Evolutionary conservation across 2,329 filamentous ascomycete genomes (phyloP).

Genomic region (Neopestalotiopsis rosae): DNA sequence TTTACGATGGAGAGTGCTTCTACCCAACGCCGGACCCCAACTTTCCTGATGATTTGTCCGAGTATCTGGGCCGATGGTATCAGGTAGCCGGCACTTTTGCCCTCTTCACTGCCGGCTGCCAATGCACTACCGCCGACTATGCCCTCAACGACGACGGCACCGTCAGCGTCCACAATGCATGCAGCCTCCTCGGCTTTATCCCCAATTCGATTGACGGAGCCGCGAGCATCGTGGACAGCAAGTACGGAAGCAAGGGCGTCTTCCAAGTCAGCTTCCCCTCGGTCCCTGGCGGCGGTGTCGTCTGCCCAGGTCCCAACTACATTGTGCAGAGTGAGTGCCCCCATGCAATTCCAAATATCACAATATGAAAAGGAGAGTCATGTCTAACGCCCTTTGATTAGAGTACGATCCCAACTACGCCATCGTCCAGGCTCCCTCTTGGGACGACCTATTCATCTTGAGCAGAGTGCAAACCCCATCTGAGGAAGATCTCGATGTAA

Average conservation of each 20-base stretch:
- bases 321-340: conserved; percentile 27
- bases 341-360: background rate
- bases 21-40: conserved; percentile 25
- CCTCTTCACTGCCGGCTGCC: conserved; percentile 24
- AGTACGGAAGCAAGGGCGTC: conserved; percentile 24
- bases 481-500: conserved; percentile 22
- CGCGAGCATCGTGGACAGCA: conserved; percentile 22
- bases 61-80: conserved; percentile 26
- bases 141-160: conserved; percentile 25
- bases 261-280: conserved; percentile 25
- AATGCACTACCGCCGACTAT: conserved; percentile 26
- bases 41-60: conserved; percentile 22
- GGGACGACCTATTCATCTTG: conserved; percentile 24
- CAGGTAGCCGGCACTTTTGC: conserved; percentile 26
- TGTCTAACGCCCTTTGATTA: conserved; percentile 6
- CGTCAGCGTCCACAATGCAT: conserved; percentile 25
- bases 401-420: conserved; percentile 26
- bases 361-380: background rate
- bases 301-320: conserved; percentile 27
- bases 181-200: conserved; percentile 21
- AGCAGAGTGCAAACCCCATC: conserved; percentile 25
- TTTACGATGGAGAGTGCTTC: conserved; percentile 24
- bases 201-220: conserved; percentile 23
- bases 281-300: conserved; percentile 16
- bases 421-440: conserved; percentile 27